Evolutionary conservation across 164 flowering plant species (phyloP), one percentile per base, ranked within the genome.

Genomic region (Magnolia changhungtana): DNA sequence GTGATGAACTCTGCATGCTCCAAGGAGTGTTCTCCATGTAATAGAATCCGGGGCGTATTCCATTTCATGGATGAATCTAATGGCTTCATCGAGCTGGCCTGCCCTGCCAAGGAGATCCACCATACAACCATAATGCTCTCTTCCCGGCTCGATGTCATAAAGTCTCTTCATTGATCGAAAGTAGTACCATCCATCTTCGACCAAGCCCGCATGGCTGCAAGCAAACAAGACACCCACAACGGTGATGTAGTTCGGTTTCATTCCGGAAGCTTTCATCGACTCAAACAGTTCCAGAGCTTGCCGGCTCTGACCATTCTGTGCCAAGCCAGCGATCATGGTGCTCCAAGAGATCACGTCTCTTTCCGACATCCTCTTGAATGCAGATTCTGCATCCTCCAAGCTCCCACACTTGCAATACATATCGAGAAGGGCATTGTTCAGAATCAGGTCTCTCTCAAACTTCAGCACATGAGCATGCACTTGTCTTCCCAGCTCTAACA

Each of bases 401-500:
- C 89, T 86, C 49, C 98, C 98, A 77, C 97, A 93, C 84, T 93
- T 95, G 85, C 95, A 92, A 72, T 95, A 95, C 98, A 95, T 91
- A 82, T 95, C 97, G 8, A 95, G 82, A 49, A 95, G 89, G 7
- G 97, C 97, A 74, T 93, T 95, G 80, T 89, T 82, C 4, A 91
- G 88, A 65, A 93, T 90, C 70, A 93, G 78, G 80, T 95, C 98
- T 31, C 72, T 87, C 58, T 86, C 80, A 45, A 72, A 85, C 85
- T 93, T 95, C n/a, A 90, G 27, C 1, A 90, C 87, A 80, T 91
- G 94, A 50, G 88, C 95, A 80, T 95, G 98, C 18, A 89, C 90
- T 82, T 95, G 97, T 72, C 92, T 87, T 14, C 97, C 98, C 74
- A 93, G 67, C 80, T 95, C 97, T 64, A 92, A 75, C 50, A 90